Base-by-base conservation (phyloP, 805 yeast genomes). In the Pichia nanzhaoensis region DNA sequence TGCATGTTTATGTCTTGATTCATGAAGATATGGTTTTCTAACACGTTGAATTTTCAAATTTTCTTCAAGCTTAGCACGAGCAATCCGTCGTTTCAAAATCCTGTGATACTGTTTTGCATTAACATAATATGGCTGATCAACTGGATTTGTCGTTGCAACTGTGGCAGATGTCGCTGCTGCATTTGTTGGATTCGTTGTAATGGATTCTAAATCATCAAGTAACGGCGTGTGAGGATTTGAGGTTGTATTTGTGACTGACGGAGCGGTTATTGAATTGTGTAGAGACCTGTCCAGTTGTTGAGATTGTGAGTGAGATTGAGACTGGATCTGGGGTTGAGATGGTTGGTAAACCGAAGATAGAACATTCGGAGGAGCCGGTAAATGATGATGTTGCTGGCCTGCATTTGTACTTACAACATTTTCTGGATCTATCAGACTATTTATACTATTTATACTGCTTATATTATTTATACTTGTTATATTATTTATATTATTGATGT, bases 21-120 rank as follows among this genome's bases (percentile, higher is more conserved):
- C 99, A 61, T 93, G 99, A 41, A 93, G 65, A 64, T 95, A 91
- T 12, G 98, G 97, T 60, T 84, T 83, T 56, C 98, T 78, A 16
- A 95, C 95, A 51, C 95, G 76, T 16, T 93, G 90, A 4, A 85
- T 85, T 58, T 87, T 84, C 51, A 91, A 73, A 37, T 80, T 78
- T 59, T 93, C 98, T 59, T 93, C 98, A 34, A 93, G 73, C 62
- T 82, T 84, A 5, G 97, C 97, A 43, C 99, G 73, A 0, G 99
- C 98, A 36, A 89, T 75, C 55, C 99, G 77, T 58, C 99, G 75
- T 63, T 93, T 93, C 54, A 93, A 67, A 16, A 93, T 93, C 37
- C 99, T 79, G 57, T 93, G 96, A 57, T 93, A 93, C 59, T 93
- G 99, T 64, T 93, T 93, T 9, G 99, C 99, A 63, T 93, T 93